Evolutionary conservation across 2,329 filamentous ascomycete species (phyloP).

Genomic region (Aspergillus arachidicola): DNA sequence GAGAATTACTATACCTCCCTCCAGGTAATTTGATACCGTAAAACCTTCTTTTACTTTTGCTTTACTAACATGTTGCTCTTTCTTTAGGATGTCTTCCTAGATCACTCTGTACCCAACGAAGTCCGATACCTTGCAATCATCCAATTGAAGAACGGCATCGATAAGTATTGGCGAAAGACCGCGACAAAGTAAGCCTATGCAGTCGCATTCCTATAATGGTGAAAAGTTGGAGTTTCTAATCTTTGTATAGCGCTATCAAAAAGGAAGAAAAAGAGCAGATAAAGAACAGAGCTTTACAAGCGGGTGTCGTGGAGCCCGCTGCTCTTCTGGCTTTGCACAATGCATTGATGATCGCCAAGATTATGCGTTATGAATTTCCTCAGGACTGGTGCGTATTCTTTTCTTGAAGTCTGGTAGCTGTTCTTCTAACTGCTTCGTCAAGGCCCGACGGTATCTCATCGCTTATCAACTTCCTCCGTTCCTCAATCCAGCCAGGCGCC

Average conservation of each 20-base stretch:
- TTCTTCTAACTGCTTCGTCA: constrained; percentile 11
- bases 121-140: constrained; percentile 89
- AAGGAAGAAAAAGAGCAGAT: constrained; percentile 77
- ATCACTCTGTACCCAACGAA: constrained; percentile 73
- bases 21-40: constrained; percentile 55
- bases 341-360: constrained; percentile 82
- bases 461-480: constrained; percentile 66
- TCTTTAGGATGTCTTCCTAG: constrained; percentile 73
- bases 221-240: constrained; percentile 19
- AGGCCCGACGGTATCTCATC: constrained; percentile 53
- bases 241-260: constrained; percentile 54
- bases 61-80: not conserved
- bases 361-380: constrained; percentile 87
- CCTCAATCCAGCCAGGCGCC: constrained; percentile 53
- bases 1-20: constrained; percentile 68
- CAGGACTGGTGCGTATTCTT: constrained; percentile 66
- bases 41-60: not conserved
- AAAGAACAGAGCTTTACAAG: constrained; percentile 72
- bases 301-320: constrained; percentile 76
- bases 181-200: constrained; percentile 61
- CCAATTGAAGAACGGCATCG: constrained; percentile 94
- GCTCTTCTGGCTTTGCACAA: constrained; percentile 80
- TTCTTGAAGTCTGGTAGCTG: too few relatives aligned
- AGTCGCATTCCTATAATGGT: not conserved
- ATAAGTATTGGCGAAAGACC: constrained; percentile 88